phyloP scores from a whole-genome alignment of 2,329 filamentous ascomycete species.

The Colletotrichum caudatum region DNA sequence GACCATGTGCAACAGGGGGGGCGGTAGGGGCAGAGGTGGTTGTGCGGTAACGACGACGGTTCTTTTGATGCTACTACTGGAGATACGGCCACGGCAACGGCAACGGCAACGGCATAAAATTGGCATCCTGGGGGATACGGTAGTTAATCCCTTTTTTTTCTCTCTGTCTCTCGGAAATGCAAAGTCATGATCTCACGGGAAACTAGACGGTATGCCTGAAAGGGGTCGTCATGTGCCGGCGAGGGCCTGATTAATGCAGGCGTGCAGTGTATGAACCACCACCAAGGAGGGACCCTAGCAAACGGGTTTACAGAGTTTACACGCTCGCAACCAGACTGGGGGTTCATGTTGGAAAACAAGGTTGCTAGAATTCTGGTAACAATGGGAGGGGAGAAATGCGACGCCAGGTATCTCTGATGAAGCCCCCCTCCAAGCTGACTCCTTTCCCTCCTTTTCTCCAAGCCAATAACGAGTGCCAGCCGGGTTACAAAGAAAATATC shows the following conservation, averaged over 20 bases:
- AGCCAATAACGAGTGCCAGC: not conserved
- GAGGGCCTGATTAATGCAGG: not conserved
- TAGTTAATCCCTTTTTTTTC: constrained; percentile 36
- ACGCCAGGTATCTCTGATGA: constrained; percentile 26
- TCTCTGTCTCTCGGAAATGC: constrained; percentile 29
- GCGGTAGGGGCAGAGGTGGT: not conserved
- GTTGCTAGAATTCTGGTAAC: not conserved
- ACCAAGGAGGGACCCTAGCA: not conserved
- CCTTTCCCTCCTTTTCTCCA: constrained; percentile 13
- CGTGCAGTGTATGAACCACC: not conserved
- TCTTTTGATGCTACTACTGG: constrained; percentile 39
- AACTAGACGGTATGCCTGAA: constrained; percentile 5
- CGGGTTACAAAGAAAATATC: constrained; percentile 1
- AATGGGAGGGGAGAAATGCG: not conserved
- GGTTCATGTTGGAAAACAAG: not conserved
- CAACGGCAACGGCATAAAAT: constrained; percentile 40
- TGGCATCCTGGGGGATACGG: constrained; percentile 40
- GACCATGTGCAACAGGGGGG: not conserved
- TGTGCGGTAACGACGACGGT: constrained; percentile 29
- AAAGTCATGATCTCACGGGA: constrained; percentile 38
- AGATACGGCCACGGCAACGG: constrained; percentile 41
- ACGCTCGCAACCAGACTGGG: not conserved
- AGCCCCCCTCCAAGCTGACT: constrained; percentile 2
- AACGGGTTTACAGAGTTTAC: not conserved
- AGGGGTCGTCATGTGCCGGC: not conserved